Base-by-base conservation (phyloP, 768 basidiomycete species). In the Tulasnella sp. region DNA sequence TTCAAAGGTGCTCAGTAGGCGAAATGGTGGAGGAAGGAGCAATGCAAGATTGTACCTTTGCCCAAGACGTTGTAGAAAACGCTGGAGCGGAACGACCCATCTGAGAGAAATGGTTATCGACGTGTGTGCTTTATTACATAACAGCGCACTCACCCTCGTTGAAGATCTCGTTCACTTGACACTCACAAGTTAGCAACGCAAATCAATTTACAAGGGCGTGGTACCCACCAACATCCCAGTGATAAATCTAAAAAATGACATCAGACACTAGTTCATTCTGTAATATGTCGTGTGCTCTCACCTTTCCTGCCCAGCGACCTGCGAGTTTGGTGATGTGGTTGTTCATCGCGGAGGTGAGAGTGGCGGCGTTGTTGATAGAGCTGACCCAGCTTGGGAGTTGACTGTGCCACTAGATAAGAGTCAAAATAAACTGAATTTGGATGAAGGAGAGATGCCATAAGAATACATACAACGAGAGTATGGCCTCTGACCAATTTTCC, bases 151-250 rank as follows among this genome's bases (percentile, higher is more conserved):
- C n/a, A n/a, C n/a, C n/a, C 27, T 75, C 74, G 61, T 74, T 73
- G 59, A 76, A 66, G 48, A 71, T 71, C 61, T 75, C 73, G 56
- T 61, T 63, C 42, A 61, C 51, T n/a, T n/a, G n/a, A n/a, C n/a
- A n/a, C n/a, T n/a, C n/a, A n/a, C n/a, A n/a, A n/a, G n/a, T n/a
- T n/a, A n/a, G n/a, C n/a, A n/a, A n/a, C n/a, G n/a, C n/a, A n/a
- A n/a, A n/a, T n/a, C n/a, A n/a, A n/a, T n/a, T n/a, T n/a, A n/a
- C n/a, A n/a, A n/a, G n/a, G n/a, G n/a, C n/a, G n/a, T n/a, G n/a
- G n/a, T n/a, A n/a, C n/a, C n/a, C n/a, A n/a, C n/a, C n/a, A 16
- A 42, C 50, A 24, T 52, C 50, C 29, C 50, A 42, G 31, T 31
- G 43, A 24, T 33, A 25, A 22, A 45, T n/a, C n/a, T n/a, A n/a